phyloP scores from a whole-genome alignment of 1,139 yeast species.

The Suhomyces maxii region DNA sequence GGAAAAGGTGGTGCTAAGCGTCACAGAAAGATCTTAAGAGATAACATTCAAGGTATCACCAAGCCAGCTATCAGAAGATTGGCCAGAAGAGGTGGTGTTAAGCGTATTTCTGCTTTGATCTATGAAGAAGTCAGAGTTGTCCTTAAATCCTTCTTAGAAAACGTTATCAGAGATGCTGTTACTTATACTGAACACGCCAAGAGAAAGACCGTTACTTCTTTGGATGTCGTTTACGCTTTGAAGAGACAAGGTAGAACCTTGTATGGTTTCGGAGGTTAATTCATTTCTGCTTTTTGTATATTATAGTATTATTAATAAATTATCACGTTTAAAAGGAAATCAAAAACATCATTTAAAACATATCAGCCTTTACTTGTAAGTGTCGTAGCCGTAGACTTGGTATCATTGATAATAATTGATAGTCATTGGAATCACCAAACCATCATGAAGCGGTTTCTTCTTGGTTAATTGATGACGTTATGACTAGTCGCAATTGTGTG shows the following conservation, averaged over 20 bases:
- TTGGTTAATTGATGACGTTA: too few species aligned
- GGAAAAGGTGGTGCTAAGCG: constrained; percentile 99
- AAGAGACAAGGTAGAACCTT: constrained; percentile 99
- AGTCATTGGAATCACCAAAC: too few species aligned
- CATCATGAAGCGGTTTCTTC: too few species aligned
- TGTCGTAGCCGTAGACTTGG: too few species aligned
- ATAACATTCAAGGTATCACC: constrained; percentile 99
- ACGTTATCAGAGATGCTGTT: constrained; percentile 98
- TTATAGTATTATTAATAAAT: constrained; percentile 16
- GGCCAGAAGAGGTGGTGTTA: constrained; percentile 99
- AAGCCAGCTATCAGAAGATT: constrained; percentile 99
- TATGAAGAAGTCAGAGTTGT: constrained; percentile 99
- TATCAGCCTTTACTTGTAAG: too few species aligned
- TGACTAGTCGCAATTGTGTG: too few species aligned
- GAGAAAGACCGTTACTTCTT: constrained; percentile 99
- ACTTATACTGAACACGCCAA: constrained; percentile 99
- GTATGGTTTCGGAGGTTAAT: constrained; percentile 99
- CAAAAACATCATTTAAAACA: too few species aligned
- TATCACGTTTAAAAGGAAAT: constrained; percentile 6
- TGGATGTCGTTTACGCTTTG: constrained; percentile 98
- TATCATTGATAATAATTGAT: too few species aligned
- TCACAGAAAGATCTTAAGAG: constrained; percentile 99
- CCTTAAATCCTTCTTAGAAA: constrained; percentile 91
- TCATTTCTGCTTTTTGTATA: constrained; percentile 19
- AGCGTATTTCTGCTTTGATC: constrained; percentile 98